Evolutionary conservation across 2,329 filamentous ascomycete species (phyloP).

Genomic region (Drechslerella stenobrocha): DNA sequence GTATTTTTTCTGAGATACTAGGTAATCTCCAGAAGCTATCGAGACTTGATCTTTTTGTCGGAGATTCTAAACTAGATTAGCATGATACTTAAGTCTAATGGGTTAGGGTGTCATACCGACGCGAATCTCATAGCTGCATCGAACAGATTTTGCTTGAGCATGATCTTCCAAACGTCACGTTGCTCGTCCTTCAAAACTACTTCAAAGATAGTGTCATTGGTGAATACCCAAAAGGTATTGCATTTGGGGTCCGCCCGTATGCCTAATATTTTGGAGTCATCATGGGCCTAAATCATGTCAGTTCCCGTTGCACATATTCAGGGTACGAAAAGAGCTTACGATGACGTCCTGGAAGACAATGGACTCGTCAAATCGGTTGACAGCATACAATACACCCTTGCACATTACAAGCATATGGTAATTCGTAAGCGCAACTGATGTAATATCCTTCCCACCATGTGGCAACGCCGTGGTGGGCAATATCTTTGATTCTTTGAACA

Average conservation of each 20-base stretch:
- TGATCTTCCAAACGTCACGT: conserved; percentile 90
- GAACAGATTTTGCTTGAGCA: conserved; percentile 83
- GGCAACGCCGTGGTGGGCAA: conserved; percentile 73
- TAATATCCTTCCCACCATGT: conserved; percentile 65
- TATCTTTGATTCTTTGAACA: conserved; percentile 79
- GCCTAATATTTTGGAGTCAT: conserved; percentile 76
- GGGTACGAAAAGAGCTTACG: conserved; percentile 56
- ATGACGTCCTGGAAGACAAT: conserved; percentile 87
- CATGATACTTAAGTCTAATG: neutral
- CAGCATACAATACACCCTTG: conserved; percentile 78
- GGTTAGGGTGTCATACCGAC: conserved; percentile 24
- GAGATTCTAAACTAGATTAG: conserved; percentile 58
- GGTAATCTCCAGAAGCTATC: conserved; percentile 84
- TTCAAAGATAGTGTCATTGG: conserved; percentile 86
- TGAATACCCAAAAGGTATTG: conserved; percentile 97
- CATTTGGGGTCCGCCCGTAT: conserved; percentile 88
- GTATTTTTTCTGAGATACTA: conserved; percentile 79
- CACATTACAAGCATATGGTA: conserved; percentile 89
- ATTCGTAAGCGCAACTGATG: conserved; percentile 81
- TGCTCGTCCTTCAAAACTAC: conserved; percentile 88
- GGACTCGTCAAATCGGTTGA: conserved; percentile 82
- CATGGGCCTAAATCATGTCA: conserved; percentile 58
- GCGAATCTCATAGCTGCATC: conserved; percentile 86
- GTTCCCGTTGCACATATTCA: neutral
- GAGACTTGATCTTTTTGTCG: conserved; percentile 88